phyloP scores from a whole-genome alignment of 2,329 filamentous ascomycete species.

The Trichophyton simii region DNA sequence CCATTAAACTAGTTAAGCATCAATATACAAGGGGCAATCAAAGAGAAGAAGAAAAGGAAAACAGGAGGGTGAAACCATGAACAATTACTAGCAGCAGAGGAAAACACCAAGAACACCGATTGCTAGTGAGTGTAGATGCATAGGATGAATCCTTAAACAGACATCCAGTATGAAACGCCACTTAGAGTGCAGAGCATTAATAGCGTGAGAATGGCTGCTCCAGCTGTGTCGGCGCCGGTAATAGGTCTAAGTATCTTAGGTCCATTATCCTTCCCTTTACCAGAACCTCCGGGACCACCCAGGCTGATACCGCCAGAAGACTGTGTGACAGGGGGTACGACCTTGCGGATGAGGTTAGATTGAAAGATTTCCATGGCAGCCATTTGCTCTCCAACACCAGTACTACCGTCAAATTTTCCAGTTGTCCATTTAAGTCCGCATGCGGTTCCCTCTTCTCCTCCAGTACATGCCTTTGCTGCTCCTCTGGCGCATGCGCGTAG shows the following conservation, averaged over 20 bases:
- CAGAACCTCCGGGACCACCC: constrained; percentile 6
- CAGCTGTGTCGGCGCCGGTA: constrained; percentile 26
- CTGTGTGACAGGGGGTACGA: constrained; percentile 39
- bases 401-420: constrained; percentile 42
- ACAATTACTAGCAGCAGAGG: not conserved
- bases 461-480: constrained; percentile 51
- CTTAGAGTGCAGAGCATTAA: constrained; percentile 20
- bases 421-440: constrained; percentile 54
- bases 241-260: constrained; percentile 10
- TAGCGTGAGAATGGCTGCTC: constrained; percentile 29
- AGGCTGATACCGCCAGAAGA: constrained; percentile 44
- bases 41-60: not conserved
- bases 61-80: not conserved
- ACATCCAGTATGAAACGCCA: constrained; percentile 10
- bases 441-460: constrained; percentile 43
- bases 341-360: constrained; percentile 43
- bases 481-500: constrained; percentile 47
- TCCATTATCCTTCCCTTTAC: constrained; percentile 13
- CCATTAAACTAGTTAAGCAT: too few relatives aligned
- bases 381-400: constrained; percentile 58
- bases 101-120: not conserved
- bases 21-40: not conserved
- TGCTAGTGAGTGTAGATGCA: not conserved
- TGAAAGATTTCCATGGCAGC: constrained; percentile 52
- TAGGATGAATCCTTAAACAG: not conserved